These are phyloP conservation scores for Chenopodium album DNA, from an alignment of 148 eudicot species.

Conservation along the genomic window DNA sequence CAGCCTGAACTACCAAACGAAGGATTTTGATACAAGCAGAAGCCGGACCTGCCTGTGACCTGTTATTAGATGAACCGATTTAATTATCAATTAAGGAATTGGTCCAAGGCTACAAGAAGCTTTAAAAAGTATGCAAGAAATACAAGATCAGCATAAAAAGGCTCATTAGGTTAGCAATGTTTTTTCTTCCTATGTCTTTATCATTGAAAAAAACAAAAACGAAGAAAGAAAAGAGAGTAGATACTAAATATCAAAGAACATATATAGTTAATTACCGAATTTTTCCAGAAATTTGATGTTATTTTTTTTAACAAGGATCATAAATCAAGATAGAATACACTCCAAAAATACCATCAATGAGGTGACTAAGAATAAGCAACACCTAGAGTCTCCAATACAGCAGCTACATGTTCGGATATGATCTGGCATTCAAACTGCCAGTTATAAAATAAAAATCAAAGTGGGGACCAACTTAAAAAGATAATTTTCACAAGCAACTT, in stretches of 20 bases:
- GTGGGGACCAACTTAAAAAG: background rate
- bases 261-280: too few species aligned
- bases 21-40: constrained; percentile 78
- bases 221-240: too few species aligned
- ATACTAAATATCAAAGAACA: too few species aligned
- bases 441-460: background rate
- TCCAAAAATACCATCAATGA: background rate
- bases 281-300: background rate
- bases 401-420: background rate
- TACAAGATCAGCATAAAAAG: background rate
- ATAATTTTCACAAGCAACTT: background rate
- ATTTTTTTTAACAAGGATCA: background rate
- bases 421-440: background rate
- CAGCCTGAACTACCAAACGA: constrained; percentile 42
- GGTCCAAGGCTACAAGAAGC: background rate
- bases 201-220: too few species aligned
- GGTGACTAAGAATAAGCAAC: background rate
- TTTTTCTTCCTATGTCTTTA: background rate
- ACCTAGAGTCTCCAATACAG: background rate
- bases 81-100: background rate
- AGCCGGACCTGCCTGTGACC: constrained; percentile 85
- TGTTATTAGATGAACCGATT: constrained; percentile 19
- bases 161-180: background rate
- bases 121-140: background rate
- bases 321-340: background rate